Evolutionary conservation across 306 rosid species (phyloP), one percentile per base, ranked within the genome.

Genomic region (Nissolia schottii): DNA sequence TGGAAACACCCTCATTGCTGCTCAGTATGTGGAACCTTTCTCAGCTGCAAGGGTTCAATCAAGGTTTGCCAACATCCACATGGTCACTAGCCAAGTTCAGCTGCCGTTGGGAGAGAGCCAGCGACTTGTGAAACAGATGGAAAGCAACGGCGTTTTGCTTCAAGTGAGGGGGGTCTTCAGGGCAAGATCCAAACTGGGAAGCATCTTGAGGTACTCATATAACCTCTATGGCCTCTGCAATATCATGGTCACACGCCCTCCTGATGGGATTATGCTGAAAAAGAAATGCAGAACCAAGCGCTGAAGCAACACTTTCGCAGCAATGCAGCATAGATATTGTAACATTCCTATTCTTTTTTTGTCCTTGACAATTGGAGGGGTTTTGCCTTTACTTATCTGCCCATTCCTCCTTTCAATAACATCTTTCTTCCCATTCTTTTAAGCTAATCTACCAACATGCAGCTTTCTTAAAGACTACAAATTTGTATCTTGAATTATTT

Each of bases 11-110:
- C 89, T 86, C 15, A 56, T 95, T 37, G 90, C 96, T 16, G 35
- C 89, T 5, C 91, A 87, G 40, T 87, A 82, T 62, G 76, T 95
- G 8, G 83, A 84, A 7, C 93, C 99, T 2, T 91, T 95, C 76
- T 85, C 96, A 0, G 95, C 97, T 28, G 80, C 83, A 7, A 86
- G 79, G 75, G 65, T 55, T 3, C 75, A 70, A 16, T 76, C 91
- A 23, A 85, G 68, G 86, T 71, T 95, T 32, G 89, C 86, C 2
- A 22, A 58, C 51, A 70, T 95, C 45, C 99, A 87, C 7, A 79
- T 89, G 91, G 75, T 91, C 11, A 45, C 78, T 10, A 95, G 97
- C 64, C 96, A 89, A 66, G 96, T 95, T 29, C 85, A 83, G 73
- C 85, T 95, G 16, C 90, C 92, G 4, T 0, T 82, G 28, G 51